Conservation (phyloP, 495 filamentous ascomycete species). For the Cercophora sp. region DNA sequence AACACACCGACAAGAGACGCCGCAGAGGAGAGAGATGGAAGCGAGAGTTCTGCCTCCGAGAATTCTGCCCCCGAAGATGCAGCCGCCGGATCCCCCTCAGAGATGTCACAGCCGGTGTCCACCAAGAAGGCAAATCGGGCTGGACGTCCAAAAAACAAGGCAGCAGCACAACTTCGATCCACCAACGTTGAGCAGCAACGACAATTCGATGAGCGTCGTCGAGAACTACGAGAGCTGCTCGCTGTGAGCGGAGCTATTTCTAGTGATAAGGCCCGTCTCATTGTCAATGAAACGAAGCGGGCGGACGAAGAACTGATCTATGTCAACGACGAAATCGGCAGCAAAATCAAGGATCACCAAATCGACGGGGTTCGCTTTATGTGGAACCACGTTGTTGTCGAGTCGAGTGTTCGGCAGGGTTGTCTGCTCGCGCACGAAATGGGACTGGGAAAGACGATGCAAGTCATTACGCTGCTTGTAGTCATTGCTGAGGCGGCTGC, state of each 20-base stretch:
- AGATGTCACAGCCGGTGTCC: too few species aligned
- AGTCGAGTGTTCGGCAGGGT: slow-evolving; percentile 55
- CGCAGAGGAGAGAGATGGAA: too few species aligned
- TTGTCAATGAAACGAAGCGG: slow-evolving; percentile 67
- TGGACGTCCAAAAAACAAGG: neutral
- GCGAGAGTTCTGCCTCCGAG: too few species aligned
- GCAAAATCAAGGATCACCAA: slow-evolving; percentile 53
- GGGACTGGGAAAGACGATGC: slow-evolving; percentile 94
- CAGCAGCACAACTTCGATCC: slow-evolving; percentile 16
- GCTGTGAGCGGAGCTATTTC: slow-evolving; percentile 34
- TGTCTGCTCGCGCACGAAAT: slow-evolving; percentile 89
- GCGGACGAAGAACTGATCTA: slow-evolving; percentile 50
- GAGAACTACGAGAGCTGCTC: slow-evolving; percentile 21
- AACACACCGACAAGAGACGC: slow-evolving; percentile 48
- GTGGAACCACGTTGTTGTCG: slow-evolving; percentile 76
- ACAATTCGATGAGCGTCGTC: neutral
- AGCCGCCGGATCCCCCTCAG: too few species aligned
- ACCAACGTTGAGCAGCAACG: slow-evolving; percentile 29
- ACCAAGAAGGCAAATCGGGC: too few species aligned
- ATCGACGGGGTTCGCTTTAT: slow-evolving; percentile 76
- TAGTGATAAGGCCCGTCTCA: slow-evolving; percentile 47
- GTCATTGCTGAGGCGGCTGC: slow-evolving; percentile 63
- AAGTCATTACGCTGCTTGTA: slow-evolving; percentile 74
- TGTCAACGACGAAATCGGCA: slow-evolving; percentile 45
- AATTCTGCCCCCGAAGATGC: too few species aligned